Percentiles rank a stretch among this genome's conserved stretches.
Conservation (phyloP, 2,329 filamentous ascomycete genomes). For the Cytospora mali region DNA sequence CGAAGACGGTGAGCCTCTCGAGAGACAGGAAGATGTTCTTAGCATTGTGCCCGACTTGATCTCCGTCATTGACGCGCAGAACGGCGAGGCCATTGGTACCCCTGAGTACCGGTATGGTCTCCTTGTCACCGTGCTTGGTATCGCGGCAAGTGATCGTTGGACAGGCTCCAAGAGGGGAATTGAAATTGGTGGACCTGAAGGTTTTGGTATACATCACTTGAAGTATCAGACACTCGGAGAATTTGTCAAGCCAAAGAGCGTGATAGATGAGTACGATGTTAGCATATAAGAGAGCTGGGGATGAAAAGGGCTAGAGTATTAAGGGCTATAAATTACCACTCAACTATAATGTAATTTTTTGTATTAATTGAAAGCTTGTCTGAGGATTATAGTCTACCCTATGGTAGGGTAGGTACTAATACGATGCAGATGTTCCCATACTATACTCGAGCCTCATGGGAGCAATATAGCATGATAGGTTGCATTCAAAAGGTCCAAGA, state of each 20-base stretch:
- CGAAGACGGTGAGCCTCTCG: slow-evolving; percentile 38
- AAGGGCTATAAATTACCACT: too few species aligned
- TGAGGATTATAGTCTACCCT: too few species aligned
- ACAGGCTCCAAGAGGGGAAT: slow-evolving; percentile 49
- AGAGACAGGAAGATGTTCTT: slow-evolving; percentile 47
- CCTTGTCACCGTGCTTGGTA: slow-evolving; percentile 52
- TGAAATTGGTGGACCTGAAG: slow-evolving; percentile 52
- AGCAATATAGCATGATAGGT: too few species aligned
- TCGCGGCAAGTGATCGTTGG: slow-evolving; percentile 49
- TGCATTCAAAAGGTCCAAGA: too few species aligned
- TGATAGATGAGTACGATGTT: slow-evolving; percentile 54
- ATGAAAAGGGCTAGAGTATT: background rate
- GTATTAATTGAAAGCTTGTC: too few species aligned
- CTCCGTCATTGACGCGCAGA: slow-evolving; percentile 57
- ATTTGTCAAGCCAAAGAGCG: slow-evolving; percentile 52
- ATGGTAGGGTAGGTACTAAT: too few species aligned
- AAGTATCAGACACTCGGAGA: slow-evolving; percentile 51
- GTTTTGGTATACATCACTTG: slow-evolving; percentile 51
- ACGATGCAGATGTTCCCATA: too few species aligned
- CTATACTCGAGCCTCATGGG: too few species aligned
- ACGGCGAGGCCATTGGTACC: slow-evolving; percentile 58
- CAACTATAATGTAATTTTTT: too few species aligned
- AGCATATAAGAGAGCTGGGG: background rate
- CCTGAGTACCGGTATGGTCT: slow-evolving; percentile 60
- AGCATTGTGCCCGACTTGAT: slow-evolving; percentile 61